Base-by-base conservation (phyloP, 805 yeast species). In the Starmerella bacillaris region DNA sequence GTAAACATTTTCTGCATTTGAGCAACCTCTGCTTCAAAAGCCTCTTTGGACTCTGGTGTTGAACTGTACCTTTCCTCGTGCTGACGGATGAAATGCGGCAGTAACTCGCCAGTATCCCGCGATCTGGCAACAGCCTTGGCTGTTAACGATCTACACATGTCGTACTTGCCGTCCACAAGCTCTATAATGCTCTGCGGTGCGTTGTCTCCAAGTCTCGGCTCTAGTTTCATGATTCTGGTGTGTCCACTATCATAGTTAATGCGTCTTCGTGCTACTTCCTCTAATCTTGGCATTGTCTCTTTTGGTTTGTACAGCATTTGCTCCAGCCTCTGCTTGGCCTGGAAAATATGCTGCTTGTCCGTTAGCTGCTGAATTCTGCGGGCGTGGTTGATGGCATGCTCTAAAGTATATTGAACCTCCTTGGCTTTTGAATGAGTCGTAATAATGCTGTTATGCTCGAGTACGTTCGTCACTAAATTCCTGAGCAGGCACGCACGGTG, bases 141-240 rank as follows among this genome's bases (percentile, higher is more conserved):
- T 6, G 72, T 65, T 49, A 70, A 59, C 72, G 92, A 78, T 44
- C 72, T 67, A 47, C 74, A 70, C 64, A 78, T 66, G 51, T 80
- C 93, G 39, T 70, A 60, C 52, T 62, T 56, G 3, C 74, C 71
- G 47, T 78, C 94, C 1, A 86, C 92, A 32, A 89, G 62, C 56
- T 89, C 98, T 36, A 89, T 51, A 6, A 84, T 73, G 1, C 89
- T 74, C 64, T 79, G 89, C 21, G 84, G 84, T 0, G 95, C 93
- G 41, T 73, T 77, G 54, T 89, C 98, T 37, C 89, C 84, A 31
- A 75, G 56, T 45, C 96, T 66, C 14, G 84, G 82, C 55, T 89
- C 96, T 41, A 89, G 61, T 46, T 69, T 74, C 42, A 83, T 59
- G 36, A 86, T 70, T 46, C 96, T 70, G 3, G 95, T 82, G 59